Evolutionary conservation across 306 rosid species (phyloP).

Genomic region (Pyrus communis): DNA sequence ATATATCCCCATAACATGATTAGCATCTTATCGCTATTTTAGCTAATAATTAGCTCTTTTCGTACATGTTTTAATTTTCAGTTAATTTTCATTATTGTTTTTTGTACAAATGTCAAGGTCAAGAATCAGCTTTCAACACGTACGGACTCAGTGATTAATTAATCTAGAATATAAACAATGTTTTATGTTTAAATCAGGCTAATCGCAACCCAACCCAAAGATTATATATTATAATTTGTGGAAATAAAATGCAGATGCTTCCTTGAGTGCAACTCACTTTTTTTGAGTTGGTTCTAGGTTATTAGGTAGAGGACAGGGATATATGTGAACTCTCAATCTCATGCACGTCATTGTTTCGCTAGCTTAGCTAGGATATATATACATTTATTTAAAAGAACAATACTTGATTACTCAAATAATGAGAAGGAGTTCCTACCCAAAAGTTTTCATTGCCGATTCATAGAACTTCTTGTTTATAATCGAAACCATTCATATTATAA

Average conservation of each 20-base stretch:
- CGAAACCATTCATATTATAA: too few species aligned
- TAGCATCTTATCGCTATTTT: background rate
- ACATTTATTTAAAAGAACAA: conserved; percentile 21
- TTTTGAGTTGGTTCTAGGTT: conserved; percentile 8
- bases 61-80: background rate
- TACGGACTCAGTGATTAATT: background rate
- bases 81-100: background rate
- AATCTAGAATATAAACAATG: background rate
- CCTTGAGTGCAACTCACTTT: conserved; percentile 70
- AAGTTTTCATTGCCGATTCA: too few species aligned
- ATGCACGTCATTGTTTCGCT: conserved; percentile 26
- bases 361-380: background rate
- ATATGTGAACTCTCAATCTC: background rate
- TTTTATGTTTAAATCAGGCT: background rate
- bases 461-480: too few species aligned
- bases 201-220: background rate
- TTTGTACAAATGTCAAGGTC: background rate
- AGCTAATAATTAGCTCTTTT: background rate
- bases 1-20: background rate
- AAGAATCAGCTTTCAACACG: background rate
- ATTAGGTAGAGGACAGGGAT: conserved; percentile 69
- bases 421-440: too few species aligned
- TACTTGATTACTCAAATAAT: too few species aligned
- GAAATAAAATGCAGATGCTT: conserved; percentile 6
- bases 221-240: background rate